Conservation (phyloP, 2,329 filamentous ascomycete species). For the Orbilia quercus region DNA sequence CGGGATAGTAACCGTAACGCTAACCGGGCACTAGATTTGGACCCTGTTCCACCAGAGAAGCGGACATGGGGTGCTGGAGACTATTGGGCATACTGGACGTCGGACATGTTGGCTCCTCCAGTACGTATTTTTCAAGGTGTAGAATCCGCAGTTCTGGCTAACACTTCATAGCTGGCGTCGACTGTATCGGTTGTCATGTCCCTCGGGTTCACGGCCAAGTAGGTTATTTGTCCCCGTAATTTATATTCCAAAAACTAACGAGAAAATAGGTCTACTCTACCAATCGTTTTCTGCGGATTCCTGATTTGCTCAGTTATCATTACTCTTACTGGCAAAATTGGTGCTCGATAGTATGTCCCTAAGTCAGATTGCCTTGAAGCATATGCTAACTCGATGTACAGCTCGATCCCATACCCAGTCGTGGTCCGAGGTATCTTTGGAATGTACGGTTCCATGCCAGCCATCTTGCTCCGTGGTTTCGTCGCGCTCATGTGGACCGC, state of each 20-base stretch:
- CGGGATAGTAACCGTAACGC: background rate
- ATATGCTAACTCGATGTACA: slow-evolving; percentile 8
- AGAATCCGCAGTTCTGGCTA: slow-evolving; percentile 1
- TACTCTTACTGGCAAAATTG: slow-evolving; percentile 65
- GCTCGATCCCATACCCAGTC: slow-evolving; percentile 62
- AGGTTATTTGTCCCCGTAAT: slow-evolving; percentile 56
- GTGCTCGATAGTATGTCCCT: slow-evolving; percentile 61
- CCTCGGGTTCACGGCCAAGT: slow-evolving; percentile 65
- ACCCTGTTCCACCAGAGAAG: slow-evolving; percentile 63
- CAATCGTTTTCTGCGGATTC: slow-evolving; percentile 67
- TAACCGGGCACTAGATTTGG: slow-evolving; percentile 62
- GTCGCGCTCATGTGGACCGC: slow-evolving; percentile 66
- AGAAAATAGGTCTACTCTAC: slow-evolving; percentile 62
- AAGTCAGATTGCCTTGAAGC: background rate
- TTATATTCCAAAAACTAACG: slow-evolving; percentile 13
- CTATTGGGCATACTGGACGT: slow-evolving; percentile 67
- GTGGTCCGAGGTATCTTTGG: slow-evolving; percentile 66
- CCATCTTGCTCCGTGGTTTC: slow-evolving; percentile 65
- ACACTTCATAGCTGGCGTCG: slow-evolving; percentile 37
- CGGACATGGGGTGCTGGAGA: slow-evolving; percentile 68
- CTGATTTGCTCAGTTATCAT: slow-evolving; percentile 66
- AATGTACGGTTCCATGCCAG: slow-evolving; percentile 64
- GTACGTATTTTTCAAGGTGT: slow-evolving; percentile 28
- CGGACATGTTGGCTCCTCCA: slow-evolving; percentile 65
- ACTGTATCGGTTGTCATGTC: slow-evolving; percentile 62